Conservation (phyloP, 108 stramenopile species). For the Pseudonitzschia multistriata region DNA sequence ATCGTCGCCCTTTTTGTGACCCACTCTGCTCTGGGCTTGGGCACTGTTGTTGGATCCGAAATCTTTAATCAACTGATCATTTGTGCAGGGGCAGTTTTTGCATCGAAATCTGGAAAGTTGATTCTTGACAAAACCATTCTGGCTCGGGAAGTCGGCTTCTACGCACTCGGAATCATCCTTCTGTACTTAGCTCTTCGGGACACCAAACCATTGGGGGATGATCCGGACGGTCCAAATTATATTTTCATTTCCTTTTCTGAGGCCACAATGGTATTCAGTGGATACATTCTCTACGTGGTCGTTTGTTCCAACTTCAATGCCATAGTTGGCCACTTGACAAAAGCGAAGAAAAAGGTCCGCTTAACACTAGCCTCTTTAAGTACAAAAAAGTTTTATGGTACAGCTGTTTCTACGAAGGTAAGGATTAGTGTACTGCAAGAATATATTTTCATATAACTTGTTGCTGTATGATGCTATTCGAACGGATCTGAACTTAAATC, state of each 20-base stretch:
- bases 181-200: constrained; percentile 58
- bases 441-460: not conserved
- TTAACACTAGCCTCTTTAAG: not conserved
- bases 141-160: constrained; percentile 67
- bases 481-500: no score
- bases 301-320: constrained; percentile 63
- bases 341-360: not conserved
- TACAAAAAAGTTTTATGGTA: not conserved
- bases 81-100: constrained; percentile 72
- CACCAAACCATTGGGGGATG: constrained; percentile 34
- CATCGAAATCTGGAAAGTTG: constrained; percentile 50
- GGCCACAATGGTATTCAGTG: constrained; percentile 58
- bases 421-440: not conserved
- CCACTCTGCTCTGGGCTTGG: constrained; percentile 78
- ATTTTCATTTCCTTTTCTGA: constrained; percentile 61
- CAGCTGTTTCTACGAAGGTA: not conserved
- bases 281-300: constrained; percentile 67
- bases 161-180: constrained; percentile 55
- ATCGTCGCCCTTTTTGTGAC: constrained; percentile 78
- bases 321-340: constrained; percentile 23
- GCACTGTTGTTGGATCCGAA: constrained; percentile 66
- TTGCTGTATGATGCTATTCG: not conserved
- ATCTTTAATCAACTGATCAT: constrained; percentile 90
- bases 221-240: constrained; percentile 39
- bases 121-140: constrained; percentile 58